phyloP scores from a whole-genome alignment of 148 eudicot species.

The Persicaria tinctoria region DNA sequence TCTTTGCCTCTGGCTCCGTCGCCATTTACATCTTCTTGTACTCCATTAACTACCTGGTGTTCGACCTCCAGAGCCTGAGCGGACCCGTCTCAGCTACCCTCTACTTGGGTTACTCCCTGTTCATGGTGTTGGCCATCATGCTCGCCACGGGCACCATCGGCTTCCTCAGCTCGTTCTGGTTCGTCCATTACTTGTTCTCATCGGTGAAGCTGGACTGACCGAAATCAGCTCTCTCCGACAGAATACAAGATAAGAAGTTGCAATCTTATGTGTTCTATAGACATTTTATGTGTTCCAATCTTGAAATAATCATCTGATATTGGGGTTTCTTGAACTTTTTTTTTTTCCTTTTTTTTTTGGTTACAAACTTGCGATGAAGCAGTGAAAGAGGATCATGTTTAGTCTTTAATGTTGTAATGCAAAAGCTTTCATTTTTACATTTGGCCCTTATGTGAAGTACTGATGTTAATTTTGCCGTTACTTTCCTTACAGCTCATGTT shows the following conservation, averaged over 20 bases:
- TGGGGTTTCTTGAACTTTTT: not conserved
- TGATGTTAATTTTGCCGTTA: not conserved
- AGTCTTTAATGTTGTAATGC: not conserved
- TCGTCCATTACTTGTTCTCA: slow-evolving; percentile 34
- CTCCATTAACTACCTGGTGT: slow-evolving; percentile 27
- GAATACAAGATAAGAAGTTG: not conserved
- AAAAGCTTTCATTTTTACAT: not conserved
- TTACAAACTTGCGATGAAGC: not conserved
- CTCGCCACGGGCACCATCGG: slow-evolving; percentile 33
- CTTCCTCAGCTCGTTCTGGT: slow-evolving; percentile 32
- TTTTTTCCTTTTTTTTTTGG: not conserved
- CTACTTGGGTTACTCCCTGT: slow-evolving; percentile 28
- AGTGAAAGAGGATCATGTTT: not conserved
- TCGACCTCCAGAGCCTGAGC: slow-evolving; percentile 32
- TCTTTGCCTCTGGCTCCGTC: slow-evolving; percentile 34
- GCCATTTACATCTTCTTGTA: slow-evolving; percentile 32
- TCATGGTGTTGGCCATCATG: slow-evolving; percentile 30
- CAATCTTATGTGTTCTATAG: not conserved
- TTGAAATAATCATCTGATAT: not conserved
- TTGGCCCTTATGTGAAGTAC: not conserved
- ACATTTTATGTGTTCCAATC: not conserved
- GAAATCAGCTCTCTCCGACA: not conserved
- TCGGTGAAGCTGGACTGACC: slow-evolving; percentile 32
- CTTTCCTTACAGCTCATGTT: not conserved
- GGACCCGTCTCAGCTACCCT: slow-evolving; percentile 33